Evolutionary conservation across 148 eudicot genomes (phyloP).

Genomic region (Fagopyrum homotropicum): DNA sequence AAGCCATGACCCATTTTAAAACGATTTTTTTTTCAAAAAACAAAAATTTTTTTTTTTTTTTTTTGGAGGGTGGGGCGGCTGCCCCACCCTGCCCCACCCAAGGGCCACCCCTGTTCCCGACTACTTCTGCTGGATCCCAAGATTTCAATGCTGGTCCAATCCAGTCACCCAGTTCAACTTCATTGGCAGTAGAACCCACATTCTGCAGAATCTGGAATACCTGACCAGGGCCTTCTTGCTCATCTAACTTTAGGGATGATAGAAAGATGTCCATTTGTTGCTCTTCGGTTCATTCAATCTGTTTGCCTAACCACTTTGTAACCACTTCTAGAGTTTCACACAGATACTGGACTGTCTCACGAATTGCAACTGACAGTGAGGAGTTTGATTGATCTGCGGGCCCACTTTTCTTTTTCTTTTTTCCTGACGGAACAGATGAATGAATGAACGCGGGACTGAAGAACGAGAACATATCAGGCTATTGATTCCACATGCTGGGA

Average conservation of each 20-base stretch:
- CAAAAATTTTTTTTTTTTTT: too few species aligned
- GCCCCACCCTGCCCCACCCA: too few species aligned
- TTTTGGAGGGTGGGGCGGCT: too few species aligned
- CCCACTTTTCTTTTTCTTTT: conserved; percentile 88
- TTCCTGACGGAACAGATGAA: conserved; percentile 69
- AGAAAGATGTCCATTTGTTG: conserved; percentile 36
- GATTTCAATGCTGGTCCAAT: conserved; percentile 49
- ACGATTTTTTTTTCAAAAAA: too few species aligned
- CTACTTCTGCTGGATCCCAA: conserved; percentile 65
- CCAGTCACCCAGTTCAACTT: conserved; percentile 56
- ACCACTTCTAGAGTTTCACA: conserved; percentile 44
- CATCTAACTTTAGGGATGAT: conserved; percentile 31
- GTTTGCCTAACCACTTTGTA: conserved; percentile 53
- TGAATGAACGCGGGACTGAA: conserved; percentile 61
- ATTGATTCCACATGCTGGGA: conserved; percentile 60
- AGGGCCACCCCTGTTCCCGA: too few species aligned
- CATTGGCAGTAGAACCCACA: conserved; percentile 25
- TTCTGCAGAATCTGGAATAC: conserved; percentile 39
- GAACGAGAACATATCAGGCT: conserved; percentile 68
- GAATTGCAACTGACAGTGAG: conserved; percentile 35
- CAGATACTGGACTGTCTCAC: conserved; percentile 45
- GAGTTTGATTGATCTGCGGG: conserved; percentile 44
- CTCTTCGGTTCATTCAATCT: too few species aligned
- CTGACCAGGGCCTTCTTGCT: conserved; percentile 57
- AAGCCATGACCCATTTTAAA: too few species aligned